Evolutionary conservation across 352 stramenopile species (phyloP).

Genomic region (Globisporangium nunn): DNA sequence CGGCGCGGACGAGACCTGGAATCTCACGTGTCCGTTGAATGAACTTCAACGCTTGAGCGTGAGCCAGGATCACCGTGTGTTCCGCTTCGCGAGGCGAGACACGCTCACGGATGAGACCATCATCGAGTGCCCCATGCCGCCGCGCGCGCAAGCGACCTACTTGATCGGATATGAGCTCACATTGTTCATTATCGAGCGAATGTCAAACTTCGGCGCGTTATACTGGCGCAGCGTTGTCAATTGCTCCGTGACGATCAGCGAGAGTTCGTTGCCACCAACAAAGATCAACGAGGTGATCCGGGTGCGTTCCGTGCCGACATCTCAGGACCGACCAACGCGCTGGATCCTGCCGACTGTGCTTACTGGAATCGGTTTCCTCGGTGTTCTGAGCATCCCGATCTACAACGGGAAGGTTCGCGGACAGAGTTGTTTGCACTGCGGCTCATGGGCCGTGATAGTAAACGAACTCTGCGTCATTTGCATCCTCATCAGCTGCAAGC

Average conservation of each 20-base stretch:
- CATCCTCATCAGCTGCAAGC: constrained; percentile 45
- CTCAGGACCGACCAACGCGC: constrained; percentile 13
- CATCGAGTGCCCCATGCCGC: constrained; percentile 52
- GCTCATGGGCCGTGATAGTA: constrained; percentile 57
- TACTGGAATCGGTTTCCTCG: constrained; percentile 10
- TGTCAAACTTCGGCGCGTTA: constrained; percentile 28
- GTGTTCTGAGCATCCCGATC: constrained; percentile 32
- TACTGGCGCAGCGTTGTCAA: constrained; percentile 72
- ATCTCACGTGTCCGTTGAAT: constrained; percentile 65
- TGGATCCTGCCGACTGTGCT: constrained; percentile 32
- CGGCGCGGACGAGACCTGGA: constrained; percentile 69
- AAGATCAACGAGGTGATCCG: constrained; percentile 54
- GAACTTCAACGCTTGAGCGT: constrained; percentile 59
- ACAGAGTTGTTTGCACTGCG: constrained; percentile 57
- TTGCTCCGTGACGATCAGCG: constrained; percentile 48
- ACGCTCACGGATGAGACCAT: constrained; percentile 43
- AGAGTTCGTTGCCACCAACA: constrained; percentile 26
- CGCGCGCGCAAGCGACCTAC: constrained; percentile 40
- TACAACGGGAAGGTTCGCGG: constrained; percentile 41
- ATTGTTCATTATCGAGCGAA: constrained; percentile 50
- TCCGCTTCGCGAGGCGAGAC: constrained; percentile 51
- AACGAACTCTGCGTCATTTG: constrained; percentile 43
- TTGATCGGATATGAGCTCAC: constrained; percentile 48
- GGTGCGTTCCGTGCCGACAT: constrained; percentile 40
- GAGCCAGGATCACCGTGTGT: constrained; percentile 42